Evolutionary conservation across 345 rosid species (phyloP).

Genomic region (Sisymbrium altissimum): DNA sequence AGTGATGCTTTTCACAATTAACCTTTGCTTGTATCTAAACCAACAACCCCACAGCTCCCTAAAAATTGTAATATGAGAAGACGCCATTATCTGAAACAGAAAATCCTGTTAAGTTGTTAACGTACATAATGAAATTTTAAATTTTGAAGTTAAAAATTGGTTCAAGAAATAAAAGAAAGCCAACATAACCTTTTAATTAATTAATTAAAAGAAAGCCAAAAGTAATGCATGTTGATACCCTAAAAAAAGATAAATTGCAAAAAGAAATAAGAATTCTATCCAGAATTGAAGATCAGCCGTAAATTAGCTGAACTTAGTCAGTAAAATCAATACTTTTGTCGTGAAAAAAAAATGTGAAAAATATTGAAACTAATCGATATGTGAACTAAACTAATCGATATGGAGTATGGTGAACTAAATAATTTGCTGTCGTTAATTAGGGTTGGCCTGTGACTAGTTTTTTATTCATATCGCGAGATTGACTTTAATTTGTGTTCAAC

Average conservation of each 20-base stretch:
- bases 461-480: background rate
- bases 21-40: slow-evolving; percentile 20
- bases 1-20: background rate
- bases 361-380: background rate
- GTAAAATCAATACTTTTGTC: background rate
- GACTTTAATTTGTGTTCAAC: no score
- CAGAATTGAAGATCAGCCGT: no score
- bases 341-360: background rate
- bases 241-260: no score
- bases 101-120: background rate
- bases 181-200: background rate
- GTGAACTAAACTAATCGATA: no score
- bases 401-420: no score
- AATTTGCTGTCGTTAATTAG: no score
- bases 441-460: no score
- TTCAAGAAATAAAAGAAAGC: background rate
- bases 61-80: background rate
- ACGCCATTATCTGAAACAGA: background rate
- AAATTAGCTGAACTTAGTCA: background rate
- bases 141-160: background rate
- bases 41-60: slow-evolving; percentile 5
- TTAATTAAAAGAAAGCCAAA: background rate
- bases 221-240: background rate
- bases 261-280: no score
- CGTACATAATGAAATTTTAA: background rate